These are phyloP conservation scores for Chlorella variabilis DNA, from an alignment of 163 green algal species.

Conservation along the genomic window DNA sequence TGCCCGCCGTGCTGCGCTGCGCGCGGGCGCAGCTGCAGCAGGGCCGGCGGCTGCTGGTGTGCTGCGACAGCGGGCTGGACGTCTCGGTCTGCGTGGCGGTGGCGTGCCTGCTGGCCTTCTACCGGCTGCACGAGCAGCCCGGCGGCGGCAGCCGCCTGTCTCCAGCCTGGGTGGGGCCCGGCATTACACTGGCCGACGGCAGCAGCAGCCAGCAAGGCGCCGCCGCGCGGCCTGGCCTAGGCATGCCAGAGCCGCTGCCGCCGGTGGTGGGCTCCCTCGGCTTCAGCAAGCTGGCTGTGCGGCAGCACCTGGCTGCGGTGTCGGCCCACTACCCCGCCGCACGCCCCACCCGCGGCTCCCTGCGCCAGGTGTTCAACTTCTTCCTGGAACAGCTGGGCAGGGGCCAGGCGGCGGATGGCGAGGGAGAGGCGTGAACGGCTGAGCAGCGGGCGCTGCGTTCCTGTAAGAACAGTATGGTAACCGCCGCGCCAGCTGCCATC, in stretches of 20 bases:
- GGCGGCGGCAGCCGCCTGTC: not conserved
- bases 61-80: slow-evolving; percentile 56
- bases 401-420: too few relatives aligned
- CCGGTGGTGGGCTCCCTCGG: not conserved
- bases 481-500: too few relatives aligned
- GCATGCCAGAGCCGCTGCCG: not conserved
- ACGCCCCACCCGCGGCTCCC: slow-evolving; percentile 64
- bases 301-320: slow-evolving; percentile 69
- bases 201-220: not conserved
- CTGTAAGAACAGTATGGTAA: too few relatives aligned
- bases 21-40: slow-evolving; percentile 59
- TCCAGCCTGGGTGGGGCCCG: not conserved
- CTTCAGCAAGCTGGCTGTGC: slow-evolving; percentile 66
- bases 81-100: slow-evolving; percentile 65
- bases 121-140: not conserved
- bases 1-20: slow-evolving; percentile 72
- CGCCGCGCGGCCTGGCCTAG: not conserved
- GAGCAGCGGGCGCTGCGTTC: too few relatives aligned
- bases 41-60: slow-evolving; percentile 68
- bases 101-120: slow-evolving; percentile 74
- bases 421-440: too few relatives aligned
- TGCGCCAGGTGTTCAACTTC: slow-evolving; percentile 87
- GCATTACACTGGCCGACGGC: too few relatives aligned
- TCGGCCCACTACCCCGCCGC: slow-evolving; percentile 63
- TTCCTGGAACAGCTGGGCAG: slow-evolving; percentile 37